phyloP scores from a whole-genome alignment of 139 green algal genomes.

The Chlamydomonas eustigma region DNA sequence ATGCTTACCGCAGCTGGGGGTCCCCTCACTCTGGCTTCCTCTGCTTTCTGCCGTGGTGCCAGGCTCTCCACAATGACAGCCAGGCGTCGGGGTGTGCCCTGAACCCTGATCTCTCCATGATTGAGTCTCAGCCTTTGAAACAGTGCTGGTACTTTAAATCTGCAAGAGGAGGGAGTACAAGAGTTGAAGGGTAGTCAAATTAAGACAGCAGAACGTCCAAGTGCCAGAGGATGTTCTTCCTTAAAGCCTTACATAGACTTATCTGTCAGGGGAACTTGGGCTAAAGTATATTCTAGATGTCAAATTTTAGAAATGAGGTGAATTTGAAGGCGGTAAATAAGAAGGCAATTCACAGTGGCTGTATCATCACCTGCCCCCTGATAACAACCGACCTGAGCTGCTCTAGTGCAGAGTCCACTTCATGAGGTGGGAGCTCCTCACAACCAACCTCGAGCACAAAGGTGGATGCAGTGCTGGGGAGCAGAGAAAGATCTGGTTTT shows the following conservation, averaged over 20 bases:
- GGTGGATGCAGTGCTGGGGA: background rate
- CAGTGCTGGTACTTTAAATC: constrained; percentile 60
- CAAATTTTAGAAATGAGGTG: too few species aligned
- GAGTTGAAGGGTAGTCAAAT: too few species aligned
- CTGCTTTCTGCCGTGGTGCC: constrained; percentile 48
- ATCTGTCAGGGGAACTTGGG: too few species aligned
- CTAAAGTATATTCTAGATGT: too few species aligned
- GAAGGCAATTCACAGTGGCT: too few species aligned
- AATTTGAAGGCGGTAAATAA: too few species aligned
- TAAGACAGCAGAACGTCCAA: too few species aligned
- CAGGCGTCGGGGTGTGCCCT: constrained; percentile 84
- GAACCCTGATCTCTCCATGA: constrained; percentile 64
- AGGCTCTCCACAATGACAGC: constrained; percentile 75
- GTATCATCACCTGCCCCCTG: background rate
- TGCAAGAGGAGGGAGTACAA: constrained; percentile 23
- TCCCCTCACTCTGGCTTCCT: constrained; percentile 62
- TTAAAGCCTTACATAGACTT: too few species aligned
- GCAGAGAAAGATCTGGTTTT: background rate
- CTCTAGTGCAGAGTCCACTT: constrained; percentile 64
- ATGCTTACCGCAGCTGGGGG: constrained; percentile 75
- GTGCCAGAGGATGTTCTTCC: too few species aligned
- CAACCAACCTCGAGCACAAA: constrained; percentile 79
- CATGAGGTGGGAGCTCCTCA: constrained; percentile 95
- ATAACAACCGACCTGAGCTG: constrained; percentile 73
- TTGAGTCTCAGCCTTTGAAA: constrained; percentile 71